Conservation (phyloP, 176 grass and related monocot genomes). For the Aegilops speltoides region DNA sequence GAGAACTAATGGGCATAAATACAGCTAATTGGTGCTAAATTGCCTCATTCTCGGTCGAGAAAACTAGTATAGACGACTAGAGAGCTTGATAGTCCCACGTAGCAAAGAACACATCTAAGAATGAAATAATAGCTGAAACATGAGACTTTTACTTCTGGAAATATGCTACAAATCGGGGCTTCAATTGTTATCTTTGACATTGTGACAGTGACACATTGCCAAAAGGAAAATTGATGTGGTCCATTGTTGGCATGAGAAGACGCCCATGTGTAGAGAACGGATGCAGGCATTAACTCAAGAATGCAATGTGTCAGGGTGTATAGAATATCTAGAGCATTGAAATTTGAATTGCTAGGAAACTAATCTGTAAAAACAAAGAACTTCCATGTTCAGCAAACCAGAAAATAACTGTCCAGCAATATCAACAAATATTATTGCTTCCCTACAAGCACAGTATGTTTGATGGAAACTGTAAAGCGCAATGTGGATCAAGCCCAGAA, state of each 20-base stretch:
- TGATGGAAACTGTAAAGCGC: not conserved
- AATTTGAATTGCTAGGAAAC: not conserved
- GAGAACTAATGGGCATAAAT: not conserved
- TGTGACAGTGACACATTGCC: not conserved
- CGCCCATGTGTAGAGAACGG: not conserved
- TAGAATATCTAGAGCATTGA: not conserved
- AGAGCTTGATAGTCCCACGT: not conserved
- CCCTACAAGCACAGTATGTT: not conserved
- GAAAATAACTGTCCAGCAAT: not conserved
- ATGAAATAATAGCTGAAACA: not conserved
- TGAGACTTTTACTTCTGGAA: not conserved
- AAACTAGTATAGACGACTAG: not conserved
- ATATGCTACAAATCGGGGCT: not conserved
- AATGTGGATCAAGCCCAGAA: conserved; percentile 11
- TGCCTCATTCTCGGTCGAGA: not conserved
- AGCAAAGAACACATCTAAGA: not conserved
- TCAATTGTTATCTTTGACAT: conserved; percentile 13
- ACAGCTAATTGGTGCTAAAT: not conserved
- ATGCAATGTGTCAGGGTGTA: not conserved
- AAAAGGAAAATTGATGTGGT: not conserved
- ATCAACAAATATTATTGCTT: not conserved
- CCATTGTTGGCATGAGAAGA: not conserved
- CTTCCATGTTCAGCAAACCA: not conserved
- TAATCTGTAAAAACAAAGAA: not conserved
- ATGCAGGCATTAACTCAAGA: not conserved